A percentile compares a stretch with the other conserved stretches of the same genome.
phyloP scores from a whole-genome alignment of 805 yeast species.

The Wickerhamiella azymoides region DNA sequence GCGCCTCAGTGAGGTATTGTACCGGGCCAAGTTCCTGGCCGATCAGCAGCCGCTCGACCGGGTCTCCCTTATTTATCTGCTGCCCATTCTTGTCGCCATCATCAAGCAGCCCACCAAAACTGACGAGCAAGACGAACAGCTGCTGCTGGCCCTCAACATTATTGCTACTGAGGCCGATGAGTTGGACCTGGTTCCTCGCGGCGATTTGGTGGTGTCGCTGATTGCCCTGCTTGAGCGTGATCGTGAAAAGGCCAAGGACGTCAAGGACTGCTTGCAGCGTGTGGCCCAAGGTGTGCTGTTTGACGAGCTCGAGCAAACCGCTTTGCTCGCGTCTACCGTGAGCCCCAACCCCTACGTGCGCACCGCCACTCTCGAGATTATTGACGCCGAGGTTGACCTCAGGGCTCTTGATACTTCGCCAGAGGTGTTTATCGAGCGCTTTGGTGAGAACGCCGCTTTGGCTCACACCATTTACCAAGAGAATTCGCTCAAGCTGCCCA shows the following conservation, averaged over 20 bases:
- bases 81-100: constrained; percentile 61
- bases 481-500: constrained; percentile 33
- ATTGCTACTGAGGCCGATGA: constrained; percentile 35
- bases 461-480: constrained; percentile 84
- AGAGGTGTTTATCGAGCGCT: constrained; percentile 67
- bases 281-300: constrained; percentile 61
- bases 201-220: constrained; percentile 45
- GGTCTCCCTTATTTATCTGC: constrained; percentile 51
- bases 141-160: constrained; percentile 62
- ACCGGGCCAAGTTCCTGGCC: constrained; percentile 57
- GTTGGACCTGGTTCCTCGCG: constrained; percentile 53
- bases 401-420: constrained; percentile 35
- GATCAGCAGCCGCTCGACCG: constrained; percentile 61
- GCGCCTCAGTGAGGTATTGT: constrained; percentile 34
- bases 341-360: constrained; percentile 61
- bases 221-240: constrained; percentile 47
- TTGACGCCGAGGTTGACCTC: constrained; percentile 62
- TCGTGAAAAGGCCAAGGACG: constrained; percentile 64
- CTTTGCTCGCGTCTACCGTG: constrained; percentile 40
- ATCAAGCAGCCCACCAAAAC: constrained; percentile 25
- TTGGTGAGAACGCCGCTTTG: constrained; percentile 55
- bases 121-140: constrained; percentile 84
- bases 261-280: constrained; percentile 71
- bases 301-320: constrained; percentile 42
- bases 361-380: constrained; percentile 61